A percentile compares a stretch with the other conserved stretches of the same genome.
These are phyloP conservation scores for Septoria petroselini DNA, from an alignment of 2,329 filamentous ascomycete species.

Conservation along the genomic window DNA sequence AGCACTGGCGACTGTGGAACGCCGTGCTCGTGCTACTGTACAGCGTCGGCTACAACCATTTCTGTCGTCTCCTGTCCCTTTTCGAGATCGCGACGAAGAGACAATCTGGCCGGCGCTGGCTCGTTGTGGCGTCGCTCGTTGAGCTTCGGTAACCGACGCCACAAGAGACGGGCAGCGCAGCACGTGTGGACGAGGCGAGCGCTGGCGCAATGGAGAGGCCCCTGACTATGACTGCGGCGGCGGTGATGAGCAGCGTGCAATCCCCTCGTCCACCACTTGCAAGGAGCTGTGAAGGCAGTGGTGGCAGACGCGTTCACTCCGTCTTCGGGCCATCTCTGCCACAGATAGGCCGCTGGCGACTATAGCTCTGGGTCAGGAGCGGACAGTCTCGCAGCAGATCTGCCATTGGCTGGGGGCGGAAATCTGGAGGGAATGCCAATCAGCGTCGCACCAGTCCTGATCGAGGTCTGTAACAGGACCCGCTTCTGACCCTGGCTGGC, in stretches of 20 bases:
- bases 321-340: too few species aligned
- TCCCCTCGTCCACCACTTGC: too few species aligned
- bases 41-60: too few species aligned
- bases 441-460: constrained; percentile 4
- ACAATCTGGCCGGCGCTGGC: too few species aligned
- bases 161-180: not conserved
- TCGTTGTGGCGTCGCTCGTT: too few species aligned
- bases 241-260: not conserved
- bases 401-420: not conserved
- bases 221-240: too few species aligned
- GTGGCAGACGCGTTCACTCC: too few species aligned
- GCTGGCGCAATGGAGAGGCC: not conserved
- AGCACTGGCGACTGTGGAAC: too few species aligned
- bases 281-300: too few species aligned
- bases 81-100: too few species aligned
- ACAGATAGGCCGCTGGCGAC: not conserved
- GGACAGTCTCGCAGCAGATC: not conserved
- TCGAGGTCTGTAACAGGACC: not conserved
- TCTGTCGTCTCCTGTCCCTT: too few species aligned
- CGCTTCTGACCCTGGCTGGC: not conserved
- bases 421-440: not conserved
- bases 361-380: not conserved
- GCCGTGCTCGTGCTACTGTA: too few species aligned
- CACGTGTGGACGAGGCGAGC: constrained; percentile 3
- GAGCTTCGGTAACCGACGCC: not conserved